Conservation (phyloP, 129 eudicot genomes). For the Artemisia tridentata region DNA sequence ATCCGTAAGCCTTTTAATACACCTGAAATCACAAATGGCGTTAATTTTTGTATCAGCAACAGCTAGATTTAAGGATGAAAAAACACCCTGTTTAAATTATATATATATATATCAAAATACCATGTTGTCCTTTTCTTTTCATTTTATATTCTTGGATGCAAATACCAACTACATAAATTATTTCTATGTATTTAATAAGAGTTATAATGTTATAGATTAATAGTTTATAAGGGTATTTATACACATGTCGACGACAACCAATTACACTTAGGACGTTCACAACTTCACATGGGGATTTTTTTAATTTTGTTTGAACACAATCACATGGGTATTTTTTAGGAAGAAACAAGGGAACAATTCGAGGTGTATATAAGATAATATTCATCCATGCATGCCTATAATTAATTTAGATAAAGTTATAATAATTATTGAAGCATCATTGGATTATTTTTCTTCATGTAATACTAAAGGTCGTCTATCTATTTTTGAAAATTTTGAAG, state of each 20-base stretch:
- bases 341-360: slow-evolving; percentile 15
- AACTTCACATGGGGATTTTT: slow-evolving; percentile 21
- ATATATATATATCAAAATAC: background rate
- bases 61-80: too few species aligned
- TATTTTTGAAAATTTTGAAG: too few species aligned
- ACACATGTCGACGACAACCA: slow-evolving; percentile 25
- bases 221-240: background rate
- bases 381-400: background rate
- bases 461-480: too few species aligned
- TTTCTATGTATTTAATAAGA: background rate
- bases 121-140: background rate
- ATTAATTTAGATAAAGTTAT: background rate
- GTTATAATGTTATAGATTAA: background rate
- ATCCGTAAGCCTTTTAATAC: background rate
- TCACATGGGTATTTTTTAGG: slow-evolving; percentile 6
- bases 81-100: background rate
- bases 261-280: slow-evolving; percentile 9
- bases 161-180: background rate
- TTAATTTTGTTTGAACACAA: background rate
- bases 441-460: background rate
- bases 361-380: background rate
- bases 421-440: background rate
- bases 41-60: background rate
- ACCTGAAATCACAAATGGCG: background rate
- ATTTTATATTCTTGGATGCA: background rate